phyloP scores from a whole-genome alignment of 306 rosid species.

The Glycine soja region DNA sequence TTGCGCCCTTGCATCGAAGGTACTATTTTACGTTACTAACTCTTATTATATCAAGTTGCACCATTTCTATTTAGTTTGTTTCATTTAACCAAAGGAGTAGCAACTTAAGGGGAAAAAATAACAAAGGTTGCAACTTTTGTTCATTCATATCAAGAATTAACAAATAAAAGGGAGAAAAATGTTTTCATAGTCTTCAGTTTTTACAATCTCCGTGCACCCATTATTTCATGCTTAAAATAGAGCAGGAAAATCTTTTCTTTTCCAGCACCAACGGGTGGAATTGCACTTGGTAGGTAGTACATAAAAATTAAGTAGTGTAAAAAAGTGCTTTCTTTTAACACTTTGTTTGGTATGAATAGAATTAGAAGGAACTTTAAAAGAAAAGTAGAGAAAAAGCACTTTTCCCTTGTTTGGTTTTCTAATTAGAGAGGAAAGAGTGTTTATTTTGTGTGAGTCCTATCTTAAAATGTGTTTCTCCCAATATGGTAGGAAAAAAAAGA shows the following conservation, averaged over 20 bases:
- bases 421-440: background rate
- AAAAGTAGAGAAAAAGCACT: background rate
- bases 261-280: background rate
- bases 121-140: background rate
- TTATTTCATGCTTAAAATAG: background rate
- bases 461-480: too few relatives aligned
- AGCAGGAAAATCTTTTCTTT: background rate
- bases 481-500: too few relatives aligned
- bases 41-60: background rate
- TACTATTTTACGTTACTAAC: slow-evolving; percentile 22
- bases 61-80: slow-evolving; percentile 11
- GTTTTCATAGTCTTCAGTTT: background rate
- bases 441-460: background rate
- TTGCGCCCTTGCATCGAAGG: slow-evolving; percentile 95
- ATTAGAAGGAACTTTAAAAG: background rate
- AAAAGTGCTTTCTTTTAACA: background rate
- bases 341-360: background rate
- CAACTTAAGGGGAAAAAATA: background rate
- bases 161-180: background rate
- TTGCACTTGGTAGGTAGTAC: background rate
- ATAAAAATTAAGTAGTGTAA: background rate
- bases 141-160: background rate
- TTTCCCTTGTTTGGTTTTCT: background rate
- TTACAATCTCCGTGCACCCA: background rate
- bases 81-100: background rate